These are phyloP conservation scores for Sugiyamaella marilandica DNA, from an alignment of 805 yeast species.

Conservation along the genomic window DNA sequence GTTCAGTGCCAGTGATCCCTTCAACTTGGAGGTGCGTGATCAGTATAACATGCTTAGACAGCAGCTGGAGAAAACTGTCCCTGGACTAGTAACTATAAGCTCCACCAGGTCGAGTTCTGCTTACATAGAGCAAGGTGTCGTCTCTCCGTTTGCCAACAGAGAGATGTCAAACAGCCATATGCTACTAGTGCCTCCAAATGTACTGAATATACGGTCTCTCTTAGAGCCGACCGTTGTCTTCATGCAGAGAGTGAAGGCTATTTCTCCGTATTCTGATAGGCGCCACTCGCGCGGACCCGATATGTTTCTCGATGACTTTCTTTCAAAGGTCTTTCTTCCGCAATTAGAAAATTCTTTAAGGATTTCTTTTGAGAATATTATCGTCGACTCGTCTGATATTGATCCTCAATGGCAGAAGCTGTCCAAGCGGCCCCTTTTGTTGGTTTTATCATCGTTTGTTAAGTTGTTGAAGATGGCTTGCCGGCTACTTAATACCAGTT, in stretches of 20 bases:
- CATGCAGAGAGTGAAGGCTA: slow-evolving; percentile 50
- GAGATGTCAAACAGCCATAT: slow-evolving; percentile 58
- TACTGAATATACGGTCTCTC: slow-evolving; percentile 75
- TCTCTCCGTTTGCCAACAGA: slow-evolving; percentile 48
- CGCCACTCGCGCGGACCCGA: slow-evolving; percentile 23
- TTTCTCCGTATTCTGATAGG: slow-evolving; percentile 31
- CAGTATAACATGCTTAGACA: slow-evolving; percentile 39
- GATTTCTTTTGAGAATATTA: slow-evolving; percentile 46
- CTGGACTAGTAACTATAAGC: slow-evolving; percentile 49
- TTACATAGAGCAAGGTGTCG: not conserved
- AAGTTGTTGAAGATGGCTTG: slow-evolving; percentile 46
- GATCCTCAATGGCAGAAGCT: slow-evolving; percentile 27
- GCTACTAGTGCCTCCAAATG: slow-evolving; percentile 60
- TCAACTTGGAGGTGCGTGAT: slow-evolving; percentile 20
- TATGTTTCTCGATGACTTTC: slow-evolving; percentile 53
- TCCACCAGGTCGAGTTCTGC: slow-evolving; percentile 22
- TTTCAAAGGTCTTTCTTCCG: slow-evolving; percentile 61
- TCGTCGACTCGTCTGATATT: slow-evolving; percentile 38
- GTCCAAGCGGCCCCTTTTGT: slow-evolving; percentile 33
- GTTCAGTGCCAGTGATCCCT: slow-evolving; percentile 31
- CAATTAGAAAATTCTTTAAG: slow-evolving; percentile 55
- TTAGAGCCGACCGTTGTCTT: slow-evolving; percentile 69
- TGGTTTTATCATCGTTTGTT: slow-evolving; percentile 45
- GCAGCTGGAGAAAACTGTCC: slow-evolving; percentile 59
- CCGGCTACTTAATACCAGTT: slow-evolving; percentile 54